Conservation (phyloP, 1,139 yeast genomes). For the Suhomyces terraborum region DNA sequence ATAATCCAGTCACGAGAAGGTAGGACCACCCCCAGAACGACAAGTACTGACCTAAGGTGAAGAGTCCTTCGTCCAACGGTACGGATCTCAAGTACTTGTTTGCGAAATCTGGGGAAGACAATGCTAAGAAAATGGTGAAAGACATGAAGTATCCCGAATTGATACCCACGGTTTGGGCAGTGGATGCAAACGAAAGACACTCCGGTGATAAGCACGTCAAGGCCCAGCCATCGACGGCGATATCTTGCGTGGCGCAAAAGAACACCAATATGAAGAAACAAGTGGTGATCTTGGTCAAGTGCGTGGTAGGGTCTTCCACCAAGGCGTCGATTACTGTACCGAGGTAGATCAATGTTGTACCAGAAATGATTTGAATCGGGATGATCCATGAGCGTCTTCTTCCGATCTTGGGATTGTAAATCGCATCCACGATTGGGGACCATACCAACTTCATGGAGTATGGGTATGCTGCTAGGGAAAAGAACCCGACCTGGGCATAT, state of each 20-base stretch:
- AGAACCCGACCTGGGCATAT: constrained; percentile 89
- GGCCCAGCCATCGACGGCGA: constrained; percentile 99
- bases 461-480: constrained; percentile 91
- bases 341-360: constrained; percentile 62
- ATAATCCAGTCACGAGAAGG: constrained; percentile 62
- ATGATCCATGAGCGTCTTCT: constrained; percentile 92
- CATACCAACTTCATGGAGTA: constrained; percentile 87
- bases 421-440: constrained; percentile 95
- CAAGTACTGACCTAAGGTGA: constrained; percentile 75
- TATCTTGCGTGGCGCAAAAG: constrained; percentile 96
- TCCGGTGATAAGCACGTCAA: constrained; percentile 77
- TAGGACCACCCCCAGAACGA: constrained; percentile 77
- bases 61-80: constrained; percentile 66
- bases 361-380: constrained; percentile 82
- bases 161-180: constrained; percentile 95
- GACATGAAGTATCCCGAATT: constrained; percentile 91
- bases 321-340: constrained; percentile 62
- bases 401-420: constrained; percentile 68
- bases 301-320: constrained; percentile 56
- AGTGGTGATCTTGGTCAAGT: constrained; percentile 56
- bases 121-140: constrained; percentile 86
- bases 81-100: constrained; percentile 70
- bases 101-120: constrained; percentile 90
- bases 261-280: constrained; percentile 77
- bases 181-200: constrained; percentile 89